Percentiles rank a stretch among this genome's conserved stretches.
Evolutionary conservation across 805 yeast species (phyloP).

Genomic region (Wickerhamomyces rabaulensis): DNA sequence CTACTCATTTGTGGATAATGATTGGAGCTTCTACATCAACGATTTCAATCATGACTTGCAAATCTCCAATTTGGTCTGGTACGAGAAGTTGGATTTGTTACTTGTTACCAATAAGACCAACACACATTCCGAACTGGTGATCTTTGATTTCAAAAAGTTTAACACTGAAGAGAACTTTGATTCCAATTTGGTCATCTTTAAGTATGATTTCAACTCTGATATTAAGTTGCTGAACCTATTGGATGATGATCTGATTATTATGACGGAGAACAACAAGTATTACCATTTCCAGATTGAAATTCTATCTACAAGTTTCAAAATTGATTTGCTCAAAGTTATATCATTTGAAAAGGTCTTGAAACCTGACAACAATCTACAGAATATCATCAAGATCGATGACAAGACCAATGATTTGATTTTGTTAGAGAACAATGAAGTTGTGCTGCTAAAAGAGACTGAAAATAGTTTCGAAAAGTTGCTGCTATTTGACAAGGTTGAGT

Average conservation of each 20-base stretch:
- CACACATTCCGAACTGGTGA: constrained; percentile 18
- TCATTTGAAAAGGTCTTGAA: constrained; percentile 15
- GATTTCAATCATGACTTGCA: constrained; percentile 19
- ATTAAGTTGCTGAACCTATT: constrained; percentile 16
- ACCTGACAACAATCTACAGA: constrained; percentile 5
- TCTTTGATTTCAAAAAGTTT: constrained; percentile 20
- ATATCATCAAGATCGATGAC: constrained; percentile 10
- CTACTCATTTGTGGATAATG: constrained; percentile 16
- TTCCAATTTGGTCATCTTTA: constrained; percentile 23
- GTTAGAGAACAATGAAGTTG: constrained; percentile 22
- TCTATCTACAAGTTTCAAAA: constrained; percentile 11
- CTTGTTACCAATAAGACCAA: constrained; percentile 16
- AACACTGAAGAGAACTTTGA: constrained; percentile 14
- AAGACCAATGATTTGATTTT: constrained; percentile 18
- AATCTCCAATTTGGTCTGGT: constrained; percentile 18
- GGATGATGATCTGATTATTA: constrained; percentile 18
- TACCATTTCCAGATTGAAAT: constrained; percentile 21
- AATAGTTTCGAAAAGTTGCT: constrained; percentile 10
- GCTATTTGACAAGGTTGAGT: constrained; percentile 23
- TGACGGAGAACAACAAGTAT: constrained; percentile 12
- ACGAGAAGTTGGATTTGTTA: constrained; percentile 12
- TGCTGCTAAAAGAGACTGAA: constrained; percentile 11
- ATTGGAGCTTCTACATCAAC: constrained; percentile 25
- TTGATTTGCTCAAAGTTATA: constrained; percentile 16
- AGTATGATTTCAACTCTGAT: constrained; percentile 22